phyloP scores from a whole-genome alignment of 805 yeast genomes.

The Wickerhamiella sorbophila region DNA sequence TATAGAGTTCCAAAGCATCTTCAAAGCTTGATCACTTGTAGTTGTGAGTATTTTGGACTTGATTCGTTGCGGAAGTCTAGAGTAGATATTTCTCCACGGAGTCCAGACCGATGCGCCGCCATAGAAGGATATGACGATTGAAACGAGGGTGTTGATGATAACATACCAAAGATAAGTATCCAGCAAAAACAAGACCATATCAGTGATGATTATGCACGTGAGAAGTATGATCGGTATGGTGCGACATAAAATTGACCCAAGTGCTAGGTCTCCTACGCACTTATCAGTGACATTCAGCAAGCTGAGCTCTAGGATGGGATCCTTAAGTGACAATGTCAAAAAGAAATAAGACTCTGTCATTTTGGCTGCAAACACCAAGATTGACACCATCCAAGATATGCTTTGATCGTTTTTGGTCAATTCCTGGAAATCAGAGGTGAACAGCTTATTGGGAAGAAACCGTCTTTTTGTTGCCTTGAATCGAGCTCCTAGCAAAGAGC shows the following conservation, averaged over 20 bases:
- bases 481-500: conserved; percentile 35
- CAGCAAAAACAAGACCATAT: conserved; percentile 53
- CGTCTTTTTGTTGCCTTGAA: conserved; percentile 13
- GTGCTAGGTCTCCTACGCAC: conserved; percentile 47
- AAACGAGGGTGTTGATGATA: conserved; percentile 60
- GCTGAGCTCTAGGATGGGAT: conserved; percentile 57
- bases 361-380: conserved; percentile 51
- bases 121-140: conserved; percentile 55
- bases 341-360: conserved; percentile 68
- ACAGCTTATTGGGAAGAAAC: conserved; percentile 38
- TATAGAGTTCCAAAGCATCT: conserved; percentile 63
- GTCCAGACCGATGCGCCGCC: conserved; percentile 76
- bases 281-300: conserved; percentile 35
- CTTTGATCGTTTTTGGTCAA: conserved; percentile 40
- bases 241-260: conserved; percentile 41
- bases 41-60: conserved; percentile 51
- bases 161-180: conserved; percentile 83
- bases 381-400: conserved; percentile 59
- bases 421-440: conserved; percentile 44
- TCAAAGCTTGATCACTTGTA: conserved; percentile 26
- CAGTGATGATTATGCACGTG: conserved; percentile 40
- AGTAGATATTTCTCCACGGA: conserved; percentile 74
- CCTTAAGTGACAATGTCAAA: conserved; percentile 54
- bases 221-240: conserved; percentile 45
- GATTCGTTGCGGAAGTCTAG: conserved; percentile 63